These are phyloP conservation scores for Erythrobasidium hasegawianum DNA, from an alignment of 1,284 basidiomycete genomes.

Conservation along the genomic window DNA sequence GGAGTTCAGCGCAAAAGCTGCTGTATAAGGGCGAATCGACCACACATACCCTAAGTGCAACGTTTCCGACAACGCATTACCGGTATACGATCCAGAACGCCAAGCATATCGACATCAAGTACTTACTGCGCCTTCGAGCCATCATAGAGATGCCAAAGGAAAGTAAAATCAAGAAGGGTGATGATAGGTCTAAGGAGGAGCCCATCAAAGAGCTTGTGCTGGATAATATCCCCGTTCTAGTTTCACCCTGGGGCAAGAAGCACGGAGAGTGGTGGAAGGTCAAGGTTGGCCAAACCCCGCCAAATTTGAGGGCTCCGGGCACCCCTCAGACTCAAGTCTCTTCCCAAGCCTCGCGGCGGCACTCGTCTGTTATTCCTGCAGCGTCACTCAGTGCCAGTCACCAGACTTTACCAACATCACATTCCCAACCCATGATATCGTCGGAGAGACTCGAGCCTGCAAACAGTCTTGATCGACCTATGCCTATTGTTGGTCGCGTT, in stretches of 20 bases:
- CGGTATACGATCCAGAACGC: constrained; percentile 31
- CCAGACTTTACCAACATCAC: background rate
- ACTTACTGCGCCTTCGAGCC: constrained; percentile 18
- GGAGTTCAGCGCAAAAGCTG: constrained; percentile 6
- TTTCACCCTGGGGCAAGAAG: constrained; percentile 31
- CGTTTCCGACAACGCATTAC: constrained; percentile 11
- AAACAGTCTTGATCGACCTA: background rate
- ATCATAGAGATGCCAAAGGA: constrained; percentile 28
- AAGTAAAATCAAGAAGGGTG: constrained; percentile 25
- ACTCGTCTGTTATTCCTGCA: too few species aligned
- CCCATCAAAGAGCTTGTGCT: constrained; percentile 32
- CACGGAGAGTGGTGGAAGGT: constrained; percentile 19
- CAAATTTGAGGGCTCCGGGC: constrained; percentile 14
- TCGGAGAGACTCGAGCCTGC: background rate
- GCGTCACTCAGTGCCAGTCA: background rate
- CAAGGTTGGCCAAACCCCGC: constrained; percentile 25
- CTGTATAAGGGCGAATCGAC: constrained; percentile 26
- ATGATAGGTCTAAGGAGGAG: constrained; percentile 8
- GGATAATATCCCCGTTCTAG: constrained; percentile 27
- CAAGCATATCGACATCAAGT: constrained; percentile 32
- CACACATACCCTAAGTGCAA: constrained; percentile 5
- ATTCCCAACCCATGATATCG: background rate
- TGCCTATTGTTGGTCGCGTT: background rate
- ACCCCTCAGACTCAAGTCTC: too few species aligned
- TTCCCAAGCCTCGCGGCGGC: too few species aligned